Conservation (phyloP, 345 rosid species). For the Euphorbia peplus region DNA sequence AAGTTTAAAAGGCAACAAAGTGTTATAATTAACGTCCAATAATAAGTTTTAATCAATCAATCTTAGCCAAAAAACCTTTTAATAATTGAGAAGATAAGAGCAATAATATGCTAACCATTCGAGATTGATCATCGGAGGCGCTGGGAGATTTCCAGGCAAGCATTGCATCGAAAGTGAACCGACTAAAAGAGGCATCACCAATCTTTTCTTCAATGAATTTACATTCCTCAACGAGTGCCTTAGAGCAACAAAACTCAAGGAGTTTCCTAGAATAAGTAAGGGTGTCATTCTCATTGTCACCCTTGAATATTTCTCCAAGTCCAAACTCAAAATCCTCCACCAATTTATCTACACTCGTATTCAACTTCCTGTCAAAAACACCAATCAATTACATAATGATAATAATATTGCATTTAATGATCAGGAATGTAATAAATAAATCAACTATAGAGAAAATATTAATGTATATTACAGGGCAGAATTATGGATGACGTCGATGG, state of each 20-base stretch:
- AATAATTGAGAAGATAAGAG: no score
- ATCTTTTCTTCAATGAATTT: conserved; percentile 52
- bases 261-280: conserved; percentile 58
- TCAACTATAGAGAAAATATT: not conserved
- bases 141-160: conserved; percentile 81
- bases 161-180: conserved; percentile 81
- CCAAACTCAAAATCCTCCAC: conserved; percentile 55
- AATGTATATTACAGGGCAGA: conserved; percentile 59
- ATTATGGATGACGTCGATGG: conserved; percentile 54
- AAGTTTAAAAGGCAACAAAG: not conserved
- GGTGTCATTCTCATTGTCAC: conserved; percentile 46
- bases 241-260: conserved; percentile 65
- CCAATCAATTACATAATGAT: not conserved
- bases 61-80: no score
- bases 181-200: conserved; percentile 58
- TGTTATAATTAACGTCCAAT: not conserved
- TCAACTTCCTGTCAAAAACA: conserved; percentile 48
- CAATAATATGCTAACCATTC: no score
- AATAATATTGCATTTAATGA: not conserved
- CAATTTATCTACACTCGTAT: conserved; percentile 39
- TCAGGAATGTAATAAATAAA: not conserved
- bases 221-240: conserved; percentile 41
- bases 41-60: no score
- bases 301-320: conserved; percentile 21
- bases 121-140: conserved; percentile 38